These are phyloP conservation scores for Geotrichum fermentans DNA, from an alignment of 1,139 yeast species.

Conservation along the genomic window DNA sequence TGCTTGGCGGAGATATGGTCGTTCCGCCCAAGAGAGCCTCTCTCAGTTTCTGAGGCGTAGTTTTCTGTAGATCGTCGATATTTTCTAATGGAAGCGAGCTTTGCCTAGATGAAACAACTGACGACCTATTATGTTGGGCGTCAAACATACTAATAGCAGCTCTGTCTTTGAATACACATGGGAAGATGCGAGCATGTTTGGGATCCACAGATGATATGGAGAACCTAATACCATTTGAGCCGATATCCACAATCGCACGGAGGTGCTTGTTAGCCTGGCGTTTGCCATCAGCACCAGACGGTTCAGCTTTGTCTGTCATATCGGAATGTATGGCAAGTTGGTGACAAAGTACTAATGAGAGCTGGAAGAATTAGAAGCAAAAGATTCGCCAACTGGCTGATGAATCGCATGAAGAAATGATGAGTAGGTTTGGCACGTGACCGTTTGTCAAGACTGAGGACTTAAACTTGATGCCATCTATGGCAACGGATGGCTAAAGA, in stretches of 20 bases:
- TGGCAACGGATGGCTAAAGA: no score
- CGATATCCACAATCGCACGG: conserved; percentile 54
- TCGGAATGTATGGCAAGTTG: no score
- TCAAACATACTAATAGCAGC: conserved; percentile 62
- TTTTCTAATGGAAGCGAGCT: conserved; percentile 35
- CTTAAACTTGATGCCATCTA: no score
- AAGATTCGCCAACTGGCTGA: no score
- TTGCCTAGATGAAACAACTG: conserved; percentile 3
- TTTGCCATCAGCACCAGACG: no score
- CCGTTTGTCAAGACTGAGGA: no score
- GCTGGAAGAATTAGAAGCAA: no score
- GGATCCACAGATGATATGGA: conserved; percentile 61
- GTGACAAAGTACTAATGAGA: no score
- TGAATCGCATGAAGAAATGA: no score
- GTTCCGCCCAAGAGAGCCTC: conserved; percentile 18
- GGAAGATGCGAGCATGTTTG: conserved; percentile 63
- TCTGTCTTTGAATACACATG: conserved; percentile 64
- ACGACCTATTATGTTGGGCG: conserved; percentile 33
- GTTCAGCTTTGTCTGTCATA: no score
- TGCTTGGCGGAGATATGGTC: conserved; percentile 7
- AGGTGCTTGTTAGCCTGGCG: conserved; percentile 10
- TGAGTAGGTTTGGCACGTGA: no score
- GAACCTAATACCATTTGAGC: conserved; percentile 63
- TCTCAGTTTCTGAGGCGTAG: conserved; percentile 20
- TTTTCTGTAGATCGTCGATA: conserved; percentile 22